phyloP scores from a whole-genome alignment of 305 asterid genomes.

The Petunia hybrid region DNA sequence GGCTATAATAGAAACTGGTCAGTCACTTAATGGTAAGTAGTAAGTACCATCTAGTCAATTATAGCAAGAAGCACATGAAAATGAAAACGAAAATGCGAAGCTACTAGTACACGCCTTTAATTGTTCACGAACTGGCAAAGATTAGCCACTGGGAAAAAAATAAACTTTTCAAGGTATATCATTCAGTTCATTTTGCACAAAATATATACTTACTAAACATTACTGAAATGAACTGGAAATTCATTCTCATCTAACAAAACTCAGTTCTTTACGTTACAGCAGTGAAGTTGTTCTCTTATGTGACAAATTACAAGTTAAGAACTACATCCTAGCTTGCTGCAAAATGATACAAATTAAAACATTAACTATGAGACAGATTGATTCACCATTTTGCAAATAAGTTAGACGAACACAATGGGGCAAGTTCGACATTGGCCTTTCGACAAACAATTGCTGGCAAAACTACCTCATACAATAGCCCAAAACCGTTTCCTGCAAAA shows the following conservation, averaged over 20 bases:
- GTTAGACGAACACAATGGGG: background rate
- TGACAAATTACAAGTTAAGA: conserved; percentile 12
- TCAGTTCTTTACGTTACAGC: background rate
- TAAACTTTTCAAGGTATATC: no score
- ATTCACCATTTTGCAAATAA: conserved; percentile 8
- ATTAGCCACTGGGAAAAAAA: no score
- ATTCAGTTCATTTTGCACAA: background rate
- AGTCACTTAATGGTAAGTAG: background rate
- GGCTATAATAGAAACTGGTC: background rate
- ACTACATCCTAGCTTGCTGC: conserved; percentile 4
- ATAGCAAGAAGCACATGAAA: background rate
- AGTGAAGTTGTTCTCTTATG: conserved; percentile 14
- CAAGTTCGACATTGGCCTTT: background rate
- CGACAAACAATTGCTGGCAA: background rate
- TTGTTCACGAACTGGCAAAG: no score
- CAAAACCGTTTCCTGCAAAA: conserved; percentile 87
- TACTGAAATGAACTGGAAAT: no score
- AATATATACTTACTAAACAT: no score
- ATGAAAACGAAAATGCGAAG: background rate
- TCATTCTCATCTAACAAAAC: background rate
- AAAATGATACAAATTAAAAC: conserved; percentile 20
- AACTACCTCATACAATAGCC: conserved; percentile 60
- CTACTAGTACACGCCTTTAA: no score
- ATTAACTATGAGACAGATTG: background rate
- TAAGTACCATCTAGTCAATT: background rate